phyloP scores from a whole-genome alignment of 495 filamentous ascomycete genomes.

The Aspergillus funiculosus region DNA sequence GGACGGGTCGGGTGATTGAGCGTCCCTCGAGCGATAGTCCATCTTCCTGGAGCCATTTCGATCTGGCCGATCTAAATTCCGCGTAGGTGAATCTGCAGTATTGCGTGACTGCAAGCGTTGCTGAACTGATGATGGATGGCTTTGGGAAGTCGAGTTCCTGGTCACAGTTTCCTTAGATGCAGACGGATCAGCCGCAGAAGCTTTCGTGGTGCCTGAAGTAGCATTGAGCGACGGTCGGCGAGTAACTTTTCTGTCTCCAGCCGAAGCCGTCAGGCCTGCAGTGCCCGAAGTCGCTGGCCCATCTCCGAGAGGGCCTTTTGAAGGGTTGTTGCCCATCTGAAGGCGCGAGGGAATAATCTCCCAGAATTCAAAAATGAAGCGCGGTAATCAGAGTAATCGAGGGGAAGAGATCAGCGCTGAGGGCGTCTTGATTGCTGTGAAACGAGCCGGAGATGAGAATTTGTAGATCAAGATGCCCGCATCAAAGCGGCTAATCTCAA shows the following conservation, averaged over 20 bases:
- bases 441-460: conserved; percentile 8
- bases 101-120: conserved; percentile 39
- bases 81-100: conserved; percentile 23
- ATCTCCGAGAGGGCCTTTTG: conserved; percentile 40
- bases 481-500: conserved; percentile 19
- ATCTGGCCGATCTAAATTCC: conserved; percentile 22
- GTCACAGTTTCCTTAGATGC: conserved; percentile 39
- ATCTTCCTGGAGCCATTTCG: conserved; percentile 12
- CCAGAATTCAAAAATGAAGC: conserved; percentile 7
- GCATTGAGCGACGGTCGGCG: conserved; percentile 39
- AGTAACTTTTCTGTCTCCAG: conserved; percentile 34
- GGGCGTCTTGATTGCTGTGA: conserved; percentile 1
- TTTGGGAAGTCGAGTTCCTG: conserved; percentile 35
- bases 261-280: conserved; percentile 23
- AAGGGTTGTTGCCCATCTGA: conserved; percentile 48
- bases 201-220: conserved; percentile 32
- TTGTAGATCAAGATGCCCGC: conserved; percentile 22
- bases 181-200: conserved; percentile 38
- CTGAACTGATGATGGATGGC: conserved; percentile 31
- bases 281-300: conserved; percentile 23
- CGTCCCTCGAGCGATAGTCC: conserved; percentile 25
- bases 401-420: background rate
- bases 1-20: conserved; percentile 31
- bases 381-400: background rate
- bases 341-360: conserved; percentile 24